Evolutionary conservation across 768 basidiomycete genomes (phyloP).

Genomic region (Lentinula boryana): DNA sequence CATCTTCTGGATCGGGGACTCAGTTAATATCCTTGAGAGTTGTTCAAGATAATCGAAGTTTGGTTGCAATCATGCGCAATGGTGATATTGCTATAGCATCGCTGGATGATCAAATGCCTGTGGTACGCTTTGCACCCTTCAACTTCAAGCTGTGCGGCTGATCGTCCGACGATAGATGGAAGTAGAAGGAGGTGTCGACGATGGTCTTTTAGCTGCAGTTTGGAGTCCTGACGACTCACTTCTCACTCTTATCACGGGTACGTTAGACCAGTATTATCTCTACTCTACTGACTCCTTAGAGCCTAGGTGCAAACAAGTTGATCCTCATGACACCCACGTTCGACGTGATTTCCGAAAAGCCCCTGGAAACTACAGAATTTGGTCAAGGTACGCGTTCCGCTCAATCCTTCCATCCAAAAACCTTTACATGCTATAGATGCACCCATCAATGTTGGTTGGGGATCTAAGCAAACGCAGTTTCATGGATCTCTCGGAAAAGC

Average conservation of each 20-base stretch:
- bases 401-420: slow-evolving; percentile 10
- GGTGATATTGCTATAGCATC: slow-evolving; percentile 79
- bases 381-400: slow-evolving; percentile 61
- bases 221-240: slow-evolving; percentile 94
- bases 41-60: slow-evolving; percentile 61
- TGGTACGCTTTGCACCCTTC: slow-evolving; percentile 27
- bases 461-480: slow-evolving; percentile 94
- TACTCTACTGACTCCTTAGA: not conserved
- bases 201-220: slow-evolving; percentile 72
- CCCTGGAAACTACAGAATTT: slow-evolving; percentile 68
- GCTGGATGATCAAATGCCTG: slow-evolving; percentile 41
- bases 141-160: not conserved
- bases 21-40: slow-evolving; percentile 64
- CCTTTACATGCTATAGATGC: slow-evolving; percentile 43
- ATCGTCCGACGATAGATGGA: slow-evolving; percentile 44
- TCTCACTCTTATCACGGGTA: slow-evolving; percentile 79
- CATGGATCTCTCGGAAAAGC: slow-evolving; percentile 91
- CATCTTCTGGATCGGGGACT: slow-evolving; percentile 19
- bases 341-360: slow-evolving; percentile 78
- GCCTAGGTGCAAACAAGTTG: slow-evolving; percentile 44
- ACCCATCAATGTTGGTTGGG: slow-evolving; percentile 97
- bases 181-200: slow-evolving; percentile 82
- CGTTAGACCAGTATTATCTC: slow-evolving; percentile 5
- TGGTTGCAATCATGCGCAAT: slow-evolving; percentile 62
- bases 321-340: slow-evolving; percentile 87